A percentile compares a stretch with the other conserved stretches of the same genome.
Conservation (phyloP, 495 filamentous ascomycete genomes). For the Neurospora sp. region DNA sequence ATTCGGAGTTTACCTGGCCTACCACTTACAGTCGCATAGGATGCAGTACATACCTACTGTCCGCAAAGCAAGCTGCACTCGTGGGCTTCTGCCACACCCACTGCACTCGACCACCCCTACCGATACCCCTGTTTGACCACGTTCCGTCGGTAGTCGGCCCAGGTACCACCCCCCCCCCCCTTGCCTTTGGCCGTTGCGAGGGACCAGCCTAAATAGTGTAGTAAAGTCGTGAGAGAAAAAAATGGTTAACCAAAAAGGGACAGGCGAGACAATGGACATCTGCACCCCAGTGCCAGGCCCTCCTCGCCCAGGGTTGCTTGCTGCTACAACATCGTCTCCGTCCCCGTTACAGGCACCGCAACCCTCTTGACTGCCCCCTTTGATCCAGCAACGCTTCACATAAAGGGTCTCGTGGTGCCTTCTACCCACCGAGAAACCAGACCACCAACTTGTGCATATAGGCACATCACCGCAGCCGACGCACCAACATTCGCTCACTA, state of each 20-base stretch:
- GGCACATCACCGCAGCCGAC: neutral
- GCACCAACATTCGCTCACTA: neutral
- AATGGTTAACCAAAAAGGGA: neutral
- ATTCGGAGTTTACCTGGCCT: neutral
- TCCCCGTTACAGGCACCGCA: neutral
- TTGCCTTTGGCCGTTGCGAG: neutral
- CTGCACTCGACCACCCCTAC: neutral
- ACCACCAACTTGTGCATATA: neutral
- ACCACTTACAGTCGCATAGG: neutral
- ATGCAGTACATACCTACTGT: neutral
- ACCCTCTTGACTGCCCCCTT: neutral
- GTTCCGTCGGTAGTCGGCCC: neutral
- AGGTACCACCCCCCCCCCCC: neutral
- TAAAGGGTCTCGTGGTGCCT: neutral
- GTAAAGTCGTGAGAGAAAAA: neutral
- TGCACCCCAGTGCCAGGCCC: neutral
- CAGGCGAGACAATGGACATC: neutral
- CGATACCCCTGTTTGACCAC: neutral
- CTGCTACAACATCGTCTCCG: neutral
- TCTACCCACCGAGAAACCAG: neutral
- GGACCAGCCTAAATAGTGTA: neutral
- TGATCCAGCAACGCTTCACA: neutral
- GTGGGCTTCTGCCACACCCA: neutral
- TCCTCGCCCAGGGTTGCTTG: neutral
- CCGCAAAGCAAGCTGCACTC: neutral